Percentiles rank a stretch among this genome's conserved stretches.
Conservation (phyloP, 768 basidiomycete species). For the Suillus brevipes region DNA sequence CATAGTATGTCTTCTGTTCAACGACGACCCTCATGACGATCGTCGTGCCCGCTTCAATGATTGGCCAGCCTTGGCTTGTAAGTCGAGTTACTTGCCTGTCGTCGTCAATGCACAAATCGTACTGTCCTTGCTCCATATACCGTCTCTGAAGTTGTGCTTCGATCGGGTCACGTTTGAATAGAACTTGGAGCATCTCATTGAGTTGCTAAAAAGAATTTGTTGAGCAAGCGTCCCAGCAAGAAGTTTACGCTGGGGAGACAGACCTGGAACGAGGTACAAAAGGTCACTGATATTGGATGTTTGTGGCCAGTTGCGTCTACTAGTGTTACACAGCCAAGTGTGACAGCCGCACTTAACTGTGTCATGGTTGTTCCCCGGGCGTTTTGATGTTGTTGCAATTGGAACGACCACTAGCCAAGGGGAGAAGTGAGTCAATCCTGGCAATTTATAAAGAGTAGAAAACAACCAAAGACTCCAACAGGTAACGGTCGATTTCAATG, state of each 20-base stretch:
- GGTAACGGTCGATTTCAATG: not conserved
- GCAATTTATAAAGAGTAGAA: not conserved
- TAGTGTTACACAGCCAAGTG: slow-evolving; percentile 19
- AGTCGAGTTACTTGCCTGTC: slow-evolving; percentile 24
- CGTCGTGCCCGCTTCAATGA: slow-evolving; percentile 27
- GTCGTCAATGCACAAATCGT: slow-evolving; percentile 28
- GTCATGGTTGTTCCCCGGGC: not conserved
- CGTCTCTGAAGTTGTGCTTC: slow-evolving; percentile 25
- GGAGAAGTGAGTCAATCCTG: not conserved
- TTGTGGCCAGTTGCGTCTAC: slow-evolving; percentile 24
- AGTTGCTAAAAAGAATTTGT: slow-evolving; percentile 20
- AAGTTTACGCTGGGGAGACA: not conserved
- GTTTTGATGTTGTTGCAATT: not conserved
- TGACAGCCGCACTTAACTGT: slow-evolving; percentile 2
- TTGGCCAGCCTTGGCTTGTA: slow-evolving; percentile 26
- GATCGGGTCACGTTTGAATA: slow-evolving; percentile 16
- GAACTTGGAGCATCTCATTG: slow-evolving; percentile 16
- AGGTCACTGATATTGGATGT: slow-evolving; percentile 25
- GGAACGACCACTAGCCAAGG: not conserved
- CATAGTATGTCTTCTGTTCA: slow-evolving; percentile 14
- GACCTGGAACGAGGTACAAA: slow-evolving; percentile 28
- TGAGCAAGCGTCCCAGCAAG: not conserved
- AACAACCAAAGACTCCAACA: not conserved
- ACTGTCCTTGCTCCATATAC: slow-evolving; percentile 25
- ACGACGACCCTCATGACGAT: slow-evolving; percentile 28